Evolutionary conservation across 768 basidiomycete genomes (phyloP), one percentile per base, ranked within the genome.

Genomic region (Termitomyces titanicus): DNA sequence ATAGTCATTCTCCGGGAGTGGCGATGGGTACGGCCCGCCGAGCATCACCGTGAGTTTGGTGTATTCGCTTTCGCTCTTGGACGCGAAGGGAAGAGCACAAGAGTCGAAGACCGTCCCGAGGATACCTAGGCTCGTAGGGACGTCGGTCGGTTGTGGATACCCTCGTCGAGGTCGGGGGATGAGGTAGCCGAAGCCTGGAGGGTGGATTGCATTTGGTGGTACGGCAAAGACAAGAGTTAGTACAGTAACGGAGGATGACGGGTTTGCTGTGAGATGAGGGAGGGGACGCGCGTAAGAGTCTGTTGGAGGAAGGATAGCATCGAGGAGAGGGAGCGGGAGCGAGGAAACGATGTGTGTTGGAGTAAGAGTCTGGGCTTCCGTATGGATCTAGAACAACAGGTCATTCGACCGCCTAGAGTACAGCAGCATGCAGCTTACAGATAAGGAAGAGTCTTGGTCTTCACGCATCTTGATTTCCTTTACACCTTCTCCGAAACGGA

Each of bases 51-150:
- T 94, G 61, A 95, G 66, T 67, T 96, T 97, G 25, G 87, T 85
- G 57, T 86, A 74, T 17, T 71, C 51, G 11, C 53, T 31, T 10
- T 69, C 63, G 2, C 35, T 13, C 6, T 44, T n/a, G 13, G 46
- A 55, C 7, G 15, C 15, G 33, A 29, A 34, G 22, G 45, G 53
- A 38, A 94, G 76, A 8, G 89, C 80, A 49, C 84, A 86, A 0
- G 90, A 91, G 68, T 98, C 96, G 71, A 98, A 98, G 11, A 98
- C 86, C 29, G 87, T 85, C 12, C 96, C 96, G 0, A 98, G 79
- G 18, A 90, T 79, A 3, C 83, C 81, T 11, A 77, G 68, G 46
- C 68, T 60, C 33, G 67, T 62, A 4, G 57, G 46, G 3, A 52
- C 15, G 51, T 56, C 24, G 54, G 15, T 15, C 53, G 17, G 61